phyloP scores from a whole-genome alignment of 2,329 filamentous ascomycete genomes.

The Phialophora expanda region DNA sequence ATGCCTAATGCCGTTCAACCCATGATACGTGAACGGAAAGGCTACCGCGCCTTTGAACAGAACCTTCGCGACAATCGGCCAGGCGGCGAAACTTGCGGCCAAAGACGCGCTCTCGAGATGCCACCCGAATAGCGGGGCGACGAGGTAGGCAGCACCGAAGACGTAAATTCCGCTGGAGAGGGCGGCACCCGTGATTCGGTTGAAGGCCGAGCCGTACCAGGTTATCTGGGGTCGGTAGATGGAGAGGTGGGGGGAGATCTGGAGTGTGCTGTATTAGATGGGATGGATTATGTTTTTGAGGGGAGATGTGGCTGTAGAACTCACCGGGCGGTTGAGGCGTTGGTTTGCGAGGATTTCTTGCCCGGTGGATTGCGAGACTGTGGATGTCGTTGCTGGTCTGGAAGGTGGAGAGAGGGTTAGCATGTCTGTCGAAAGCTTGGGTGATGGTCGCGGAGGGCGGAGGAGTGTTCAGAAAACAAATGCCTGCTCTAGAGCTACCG shows the following conservation, averaged over 20 bases:
- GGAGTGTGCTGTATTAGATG: neutral
- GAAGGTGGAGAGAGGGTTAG: constrained; percentile 7
- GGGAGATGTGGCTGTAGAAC: neutral
- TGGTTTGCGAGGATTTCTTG: constrained; percentile 76
- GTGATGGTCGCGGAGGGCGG: too few relatives aligned
- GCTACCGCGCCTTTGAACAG: constrained; percentile 64
- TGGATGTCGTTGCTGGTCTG: constrained; percentile 47
- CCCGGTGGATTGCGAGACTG: constrained; percentile 61
- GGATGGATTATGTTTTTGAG: neutral
- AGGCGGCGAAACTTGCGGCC: constrained; percentile 67
- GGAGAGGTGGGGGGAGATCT: constrained; percentile 76
- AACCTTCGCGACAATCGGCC: constrained; percentile 65
- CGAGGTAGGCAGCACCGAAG: constrained; percentile 81
- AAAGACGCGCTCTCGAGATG: constrained; percentile 69
- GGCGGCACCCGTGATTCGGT: constrained; percentile 80
- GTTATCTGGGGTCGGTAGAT: constrained; percentile 90
- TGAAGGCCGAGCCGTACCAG: constrained; percentile 75
- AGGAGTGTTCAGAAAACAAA: too few relatives aligned
- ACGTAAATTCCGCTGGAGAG: constrained; percentile 77
- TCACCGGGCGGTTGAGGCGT: constrained; percentile 72
- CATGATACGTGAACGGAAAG: constrained; percentile 71
- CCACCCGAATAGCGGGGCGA: constrained; percentile 74
- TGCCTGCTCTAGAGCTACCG: neutral
- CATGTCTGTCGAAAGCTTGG: neutral
- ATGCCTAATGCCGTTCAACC: constrained; percentile 72